phyloP scores from a whole-genome alignment of 2,329 filamentous ascomycete genomes.

The Fusarium nematophilum region DNA sequence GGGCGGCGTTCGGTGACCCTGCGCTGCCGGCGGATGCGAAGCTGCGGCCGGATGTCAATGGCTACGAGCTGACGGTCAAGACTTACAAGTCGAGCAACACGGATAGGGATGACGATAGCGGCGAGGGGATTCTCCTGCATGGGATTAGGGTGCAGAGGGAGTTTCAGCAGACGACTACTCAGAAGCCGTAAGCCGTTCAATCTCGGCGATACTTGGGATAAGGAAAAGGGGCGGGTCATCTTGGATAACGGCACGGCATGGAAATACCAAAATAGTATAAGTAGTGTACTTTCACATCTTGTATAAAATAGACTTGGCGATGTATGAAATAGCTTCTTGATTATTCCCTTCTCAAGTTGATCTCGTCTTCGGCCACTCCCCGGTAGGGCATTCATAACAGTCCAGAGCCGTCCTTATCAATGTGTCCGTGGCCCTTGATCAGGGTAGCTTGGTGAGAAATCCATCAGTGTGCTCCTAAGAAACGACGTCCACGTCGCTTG shows the following conservation, averaged over 20 bases:
- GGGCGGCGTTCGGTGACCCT: neutral
- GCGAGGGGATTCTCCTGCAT: slow-evolving; percentile 53
- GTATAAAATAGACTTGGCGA: too few species aligned
- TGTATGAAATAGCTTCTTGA: too few species aligned
- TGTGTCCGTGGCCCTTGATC: too few species aligned
- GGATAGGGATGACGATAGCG: slow-evolving; percentile 44
- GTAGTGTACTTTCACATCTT: too few species aligned
- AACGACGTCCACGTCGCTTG: too few species aligned
- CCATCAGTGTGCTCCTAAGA: too few species aligned
- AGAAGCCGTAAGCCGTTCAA: neutral
- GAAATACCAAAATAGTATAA: too few species aligned
- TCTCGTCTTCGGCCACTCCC: too few species aligned
- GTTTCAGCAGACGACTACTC: slow-evolving; percentile 46
- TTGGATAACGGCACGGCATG: slow-evolving; percentile 2
- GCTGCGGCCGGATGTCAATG: slow-evolving; percentile 49
- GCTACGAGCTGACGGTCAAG: slow-evolving; percentile 47
- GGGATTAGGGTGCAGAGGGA: slow-evolving; percentile 53
- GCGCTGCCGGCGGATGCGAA: slow-evolving; percentile 1
- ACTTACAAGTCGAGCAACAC: slow-evolving; percentile 43
- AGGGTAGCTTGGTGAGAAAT: too few species aligned
- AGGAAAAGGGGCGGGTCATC: neutral
- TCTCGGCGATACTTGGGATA: neutral
- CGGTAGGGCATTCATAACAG: too few species aligned
- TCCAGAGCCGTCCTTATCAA: too few species aligned
- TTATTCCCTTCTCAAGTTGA: too few species aligned